Evolutionary conservation across 352 stramenopile genomes (phyloP), one percentile per base, ranked within the genome.

Genomic region (Globisporangium emineosum): DNA sequence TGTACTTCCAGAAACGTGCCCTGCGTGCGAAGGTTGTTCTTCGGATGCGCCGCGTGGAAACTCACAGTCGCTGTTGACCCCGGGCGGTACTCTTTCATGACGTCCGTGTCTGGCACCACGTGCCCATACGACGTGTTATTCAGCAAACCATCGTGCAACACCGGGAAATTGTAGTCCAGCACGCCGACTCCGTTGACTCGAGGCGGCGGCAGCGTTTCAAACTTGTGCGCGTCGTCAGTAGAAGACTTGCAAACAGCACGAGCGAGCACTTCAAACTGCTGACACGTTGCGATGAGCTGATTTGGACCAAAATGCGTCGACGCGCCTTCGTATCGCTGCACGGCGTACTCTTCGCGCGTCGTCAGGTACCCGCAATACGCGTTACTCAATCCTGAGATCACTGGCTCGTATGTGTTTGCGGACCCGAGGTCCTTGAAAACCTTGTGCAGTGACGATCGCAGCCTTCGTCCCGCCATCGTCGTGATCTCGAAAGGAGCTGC

Each of bases 271-370:
- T 92, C 81, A 64, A 96, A 92, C 63, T 94, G 79, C 62, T 96
- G 84, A 32, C 84, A 79, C 9, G 85, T 90, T 13, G 85, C 88
- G 29, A 73, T 72, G 17, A 96, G 73, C 62, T 96, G 87, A 52
- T 96, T 96, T 0, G 87, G 87, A 6, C 88, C 88, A 47, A 96
- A 96, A 64, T 95, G 86, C 30, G 87, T 96, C 21, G 86, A 96
- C 13, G 88, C 87, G n/a, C 88, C 88, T 82, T 96, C 88, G 64
- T 96, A 96, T 4, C 87, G 81, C 65, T 96, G 88, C 4, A 93
- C 77, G 0, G 86, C 73, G 52, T 95, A 96, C 64, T 96, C 88
- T 63, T 96, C 88, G 2, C 81, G 77, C 4, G 88, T 96, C 8
- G 87, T 89, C 62, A 96, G 73, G 66, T 96, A 96, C 5, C 85